Evolutionary conservation across 371 early-diverging fungal species (phyloP), one percentile per base, ranked within the genome.

Genomic region (Mucor plumbeus): DNA sequence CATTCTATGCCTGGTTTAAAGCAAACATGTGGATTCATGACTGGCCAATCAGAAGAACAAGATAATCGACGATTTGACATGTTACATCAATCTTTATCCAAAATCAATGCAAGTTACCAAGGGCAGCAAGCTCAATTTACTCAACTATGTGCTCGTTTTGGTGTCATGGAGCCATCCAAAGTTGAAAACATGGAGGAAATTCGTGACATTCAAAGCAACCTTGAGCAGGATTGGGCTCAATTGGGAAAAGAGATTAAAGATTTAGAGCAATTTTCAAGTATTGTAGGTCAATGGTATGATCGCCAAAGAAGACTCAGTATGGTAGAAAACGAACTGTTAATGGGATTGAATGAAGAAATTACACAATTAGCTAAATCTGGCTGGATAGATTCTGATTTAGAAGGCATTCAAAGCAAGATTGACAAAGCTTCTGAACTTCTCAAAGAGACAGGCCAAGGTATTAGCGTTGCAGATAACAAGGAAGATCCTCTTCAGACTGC

Each of bases 1-100:
- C 71, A 73, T 35, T 69, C 79, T 0, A 66, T 83, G 11, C 79
- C 80, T 1, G 77, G 73, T 0, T 54, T 78, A 5, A 80, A 80
- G 40, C 83, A 83, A 38, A 72, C 74, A 4, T 77, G 74, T 47
- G 83, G 83, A 7, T 80, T 83, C 41, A 80, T 83, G 67, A 83
- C 78, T 0, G 83, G 83, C 4, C 75, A 78, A 55, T 78, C 79
- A 14, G 73, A 78, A 55, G 75, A 76, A 26, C 80, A 83, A 38
- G 83, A 83, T 50, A 64, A 72, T 5, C 64, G 74, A 7, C 65
- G 79, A 0, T 74, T 69, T 48, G 70, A 75, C 1, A 69, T 56
- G 48, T 56, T 83, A 8, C 35, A 69, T 7, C 64, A 68, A 2
- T 61, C 72, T 0, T 33, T 75, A 7, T 48, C n/a, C 11, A 44